Conservation (phyloP, 495 filamentous ascomycete genomes). For the Tuber melanosporum region DNA sequence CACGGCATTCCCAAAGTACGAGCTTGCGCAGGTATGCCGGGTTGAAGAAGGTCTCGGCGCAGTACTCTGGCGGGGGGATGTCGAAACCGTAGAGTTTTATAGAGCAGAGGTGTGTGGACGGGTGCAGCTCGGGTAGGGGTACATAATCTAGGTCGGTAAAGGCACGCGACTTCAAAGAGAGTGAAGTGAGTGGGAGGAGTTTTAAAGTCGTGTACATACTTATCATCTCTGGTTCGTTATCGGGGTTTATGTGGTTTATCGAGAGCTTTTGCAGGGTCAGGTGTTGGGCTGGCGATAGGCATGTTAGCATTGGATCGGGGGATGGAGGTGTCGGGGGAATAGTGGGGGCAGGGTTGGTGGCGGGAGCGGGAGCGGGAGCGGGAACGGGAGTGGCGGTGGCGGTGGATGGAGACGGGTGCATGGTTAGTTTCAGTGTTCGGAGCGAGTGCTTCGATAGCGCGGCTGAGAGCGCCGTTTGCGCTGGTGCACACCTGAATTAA, state of each 20-base stretch:
- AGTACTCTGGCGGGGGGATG: neutral
- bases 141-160: neutral
- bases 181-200: neutral
- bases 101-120: neutral
- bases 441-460: neutral
- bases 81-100: constrained; percentile 1
- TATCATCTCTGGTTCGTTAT: neutral
- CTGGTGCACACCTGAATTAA: neutral
- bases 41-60: neutral
- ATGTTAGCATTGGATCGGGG: neutral
- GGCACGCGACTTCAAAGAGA: neutral
- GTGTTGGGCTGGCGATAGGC: neutral
- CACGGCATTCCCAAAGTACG: neutral
- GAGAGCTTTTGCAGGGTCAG: neutral
- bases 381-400: neutral
- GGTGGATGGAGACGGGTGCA: neutral
- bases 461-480: neutral
- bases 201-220: neutral
- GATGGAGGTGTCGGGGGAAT: neutral
- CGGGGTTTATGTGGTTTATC: neutral
- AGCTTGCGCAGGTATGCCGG: neutral
- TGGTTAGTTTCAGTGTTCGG: neutral
- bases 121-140: neutral
- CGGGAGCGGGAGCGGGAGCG: neutral
- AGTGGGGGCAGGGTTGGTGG: neutral